Percentiles rank a stretch among this genome's conserved stretches.
Evolutionary conservation across 2,329 filamentous ascomycete species (phyloP).

Genomic region (Calonectria pseudoturangicola): DNA sequence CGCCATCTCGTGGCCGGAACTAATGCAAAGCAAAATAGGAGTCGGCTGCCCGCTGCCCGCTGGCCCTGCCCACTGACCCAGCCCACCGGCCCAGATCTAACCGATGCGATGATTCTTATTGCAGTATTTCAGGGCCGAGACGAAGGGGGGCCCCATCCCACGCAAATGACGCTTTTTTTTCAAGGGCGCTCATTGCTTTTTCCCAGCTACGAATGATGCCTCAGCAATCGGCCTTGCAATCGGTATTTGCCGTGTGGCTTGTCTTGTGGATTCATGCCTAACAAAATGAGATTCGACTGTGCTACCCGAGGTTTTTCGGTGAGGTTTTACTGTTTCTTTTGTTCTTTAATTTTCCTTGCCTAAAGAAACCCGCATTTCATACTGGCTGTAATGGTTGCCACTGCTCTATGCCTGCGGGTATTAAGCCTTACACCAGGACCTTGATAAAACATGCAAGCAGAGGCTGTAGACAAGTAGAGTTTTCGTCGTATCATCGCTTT

Average conservation of each 20-base stretch:
- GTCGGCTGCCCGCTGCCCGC: neutral
- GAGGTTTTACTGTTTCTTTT: neutral
- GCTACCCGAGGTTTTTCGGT: neutral
- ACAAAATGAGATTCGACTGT: neutral
- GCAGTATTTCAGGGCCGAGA: neutral
- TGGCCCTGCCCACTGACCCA: neutral
- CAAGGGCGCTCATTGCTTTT: constrained; percentile 33
- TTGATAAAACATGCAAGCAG: constrained; percentile 19
- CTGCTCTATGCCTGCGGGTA: constrained; percentile 6
- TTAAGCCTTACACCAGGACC: neutral
- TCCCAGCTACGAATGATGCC: neutral
- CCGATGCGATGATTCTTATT: constrained; percentile 8
- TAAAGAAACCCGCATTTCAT: constrained; percentile 1
- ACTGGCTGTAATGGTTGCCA: neutral
- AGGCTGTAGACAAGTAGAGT: constrained; percentile 15
- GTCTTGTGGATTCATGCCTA: neutral
- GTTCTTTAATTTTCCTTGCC: neutral
- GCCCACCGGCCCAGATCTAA: constrained; percentile 6
- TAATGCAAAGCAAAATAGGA: constrained; percentile 25
- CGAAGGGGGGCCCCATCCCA: constrained; percentile 4
- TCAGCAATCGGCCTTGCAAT: neutral
- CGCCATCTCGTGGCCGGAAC: constrained; percentile 11
- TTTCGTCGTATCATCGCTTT: neutral
- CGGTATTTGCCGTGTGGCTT: constrained; percentile 12
- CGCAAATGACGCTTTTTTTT: constrained; percentile 10